Base-by-base conservation (phyloP, 768 basidiomycete species). In the Leccinum disarticulatum region DNA sequence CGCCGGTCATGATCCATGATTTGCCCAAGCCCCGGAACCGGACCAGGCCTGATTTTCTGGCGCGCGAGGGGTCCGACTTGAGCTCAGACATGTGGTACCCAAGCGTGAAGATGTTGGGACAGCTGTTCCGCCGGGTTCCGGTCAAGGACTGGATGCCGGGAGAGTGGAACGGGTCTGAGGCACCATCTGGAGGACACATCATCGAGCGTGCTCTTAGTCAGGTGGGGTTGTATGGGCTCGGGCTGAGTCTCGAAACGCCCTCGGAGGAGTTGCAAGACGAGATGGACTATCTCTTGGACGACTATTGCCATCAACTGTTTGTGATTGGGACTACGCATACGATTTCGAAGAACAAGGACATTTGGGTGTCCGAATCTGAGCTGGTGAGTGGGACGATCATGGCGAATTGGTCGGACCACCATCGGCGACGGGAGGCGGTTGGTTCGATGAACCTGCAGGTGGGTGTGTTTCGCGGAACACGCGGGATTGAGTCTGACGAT, bases 361-460 rank as follows among this genome's bases (percentile, higher is more conserved):
- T 68, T 6, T 38, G 66, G 13, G 62, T 80, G 31, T 71, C 79
- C 5, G 79, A 80, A 57, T 74, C 77, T 9, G 79, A 80, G 67
- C 66, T 80, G 1, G 70, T 80, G 13, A 80, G 78, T 35, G 79
- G 79, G 19, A 80, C 79, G 22, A 80, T 80, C 27, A 76, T 79
- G 66, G 78, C 76, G 11, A 76, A 73, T 54, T 80, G 78, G 73
- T 60, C 70, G 7, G 79, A 80, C 64, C 79, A 77, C 61, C 73
- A 75, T 31, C 76, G 74, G 57, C 62, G 79, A 47, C 64, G 73
- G 46, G 79, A 79, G 50, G 75, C 76, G 2, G 74, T 77, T 5
- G 49, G 66, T 15, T 73, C 79, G 22, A 80, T 80, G 79, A 80
- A 80, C 58, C 31, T 80, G 25, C 78, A 80, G 76, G 79, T 77